These are phyloP conservation scores for Penicillium cosmopolitanum DNA, from an alignment of 495 filamentous ascomycete species.

Conservation along the genomic window DNA sequence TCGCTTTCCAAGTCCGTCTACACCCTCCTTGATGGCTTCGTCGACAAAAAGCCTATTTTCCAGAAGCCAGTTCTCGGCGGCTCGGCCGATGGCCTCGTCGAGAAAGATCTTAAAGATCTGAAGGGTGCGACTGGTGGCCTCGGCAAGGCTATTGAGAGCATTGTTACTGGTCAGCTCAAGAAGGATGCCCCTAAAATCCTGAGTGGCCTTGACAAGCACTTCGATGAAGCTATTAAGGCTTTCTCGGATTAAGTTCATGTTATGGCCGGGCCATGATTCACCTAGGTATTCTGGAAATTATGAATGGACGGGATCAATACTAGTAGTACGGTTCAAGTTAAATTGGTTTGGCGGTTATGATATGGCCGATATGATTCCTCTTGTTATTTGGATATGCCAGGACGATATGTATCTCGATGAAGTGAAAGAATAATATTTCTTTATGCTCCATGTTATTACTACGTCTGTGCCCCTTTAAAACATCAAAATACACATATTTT, in stretches of 20 bases:
- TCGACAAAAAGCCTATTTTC: slow-evolving; percentile 7
- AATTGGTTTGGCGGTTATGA: neutral
- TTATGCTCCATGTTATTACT: no score
- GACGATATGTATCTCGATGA: neutral
- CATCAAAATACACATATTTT: no score
- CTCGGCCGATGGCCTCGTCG: slow-evolving; percentile 8
- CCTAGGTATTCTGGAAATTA: neutral
- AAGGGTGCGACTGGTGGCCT: slow-evolving; percentile 8
- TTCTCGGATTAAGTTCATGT: slow-evolving; percentile 1
- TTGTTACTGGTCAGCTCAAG: slow-evolving; percentile 1
- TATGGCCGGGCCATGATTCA: neutral
- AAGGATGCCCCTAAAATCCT: slow-evolving; percentile 1
- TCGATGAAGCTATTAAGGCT: slow-evolving; percentile 9
- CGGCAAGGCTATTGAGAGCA: slow-evolving; percentile 5
- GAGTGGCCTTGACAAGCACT: slow-evolving; percentile 3
- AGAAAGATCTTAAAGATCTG: slow-evolving; percentile 5
- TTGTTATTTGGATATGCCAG: neutral
- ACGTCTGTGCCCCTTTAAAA: no score
- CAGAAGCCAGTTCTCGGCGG: slow-evolving; percentile 10
- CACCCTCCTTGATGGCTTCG: slow-evolving; percentile 5
- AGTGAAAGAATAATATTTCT: no score
- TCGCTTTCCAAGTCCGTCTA: slow-evolving; percentile 4
- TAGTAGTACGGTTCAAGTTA: neutral
- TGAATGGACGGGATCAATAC: neutral
- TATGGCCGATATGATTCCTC: neutral